A percentile compares a stretch with the other conserved stretches of the same genome.
Evolutionary conservation across 768 basidiomycete genomes (phyloP).

Genomic region (Suillus clintonianus): DNA sequence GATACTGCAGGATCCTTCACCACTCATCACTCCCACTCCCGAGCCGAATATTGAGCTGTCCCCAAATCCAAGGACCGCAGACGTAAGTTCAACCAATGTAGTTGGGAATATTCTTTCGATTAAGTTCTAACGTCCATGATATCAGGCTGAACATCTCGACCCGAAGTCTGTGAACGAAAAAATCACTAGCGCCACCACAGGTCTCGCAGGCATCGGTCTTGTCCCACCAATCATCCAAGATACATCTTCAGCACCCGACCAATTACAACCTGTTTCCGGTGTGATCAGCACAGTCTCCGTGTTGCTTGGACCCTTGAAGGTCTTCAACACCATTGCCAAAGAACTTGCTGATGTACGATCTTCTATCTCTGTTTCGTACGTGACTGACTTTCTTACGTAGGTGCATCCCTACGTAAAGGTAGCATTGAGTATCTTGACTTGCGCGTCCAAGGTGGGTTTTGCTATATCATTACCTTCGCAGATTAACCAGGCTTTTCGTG

Average conservation of each 20-base stretch:
- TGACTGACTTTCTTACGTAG: background rate
- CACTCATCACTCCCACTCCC: background rate
- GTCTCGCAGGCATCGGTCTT: background rate
- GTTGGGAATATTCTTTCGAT: background rate
- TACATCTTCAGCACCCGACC: background rate
- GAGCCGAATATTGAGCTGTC: background rate
- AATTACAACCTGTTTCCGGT: background rate
- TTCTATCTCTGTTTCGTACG: background rate
- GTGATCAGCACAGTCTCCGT: background rate
- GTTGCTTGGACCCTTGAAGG: background rate
- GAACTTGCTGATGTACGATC: background rate
- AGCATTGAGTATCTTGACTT: background rate
- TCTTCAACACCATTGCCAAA: background rate
- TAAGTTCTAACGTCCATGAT: background rate
- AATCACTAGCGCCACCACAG: background rate
- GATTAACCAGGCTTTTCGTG: fast-evolving
- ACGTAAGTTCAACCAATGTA: background rate
- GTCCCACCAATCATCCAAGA: too few relatives aligned
- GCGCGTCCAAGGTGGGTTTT: background rate
- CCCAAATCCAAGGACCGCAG: too few relatives aligned
- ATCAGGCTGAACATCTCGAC: background rate
- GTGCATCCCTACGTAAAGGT: background rate
- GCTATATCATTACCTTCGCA: background rate
- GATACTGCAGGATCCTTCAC: background rate
- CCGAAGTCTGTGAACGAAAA: background rate